phyloP scores from a whole-genome alignment of 495 filamentous ascomycete genomes.

The Pyronema omphalodes region DNA sequence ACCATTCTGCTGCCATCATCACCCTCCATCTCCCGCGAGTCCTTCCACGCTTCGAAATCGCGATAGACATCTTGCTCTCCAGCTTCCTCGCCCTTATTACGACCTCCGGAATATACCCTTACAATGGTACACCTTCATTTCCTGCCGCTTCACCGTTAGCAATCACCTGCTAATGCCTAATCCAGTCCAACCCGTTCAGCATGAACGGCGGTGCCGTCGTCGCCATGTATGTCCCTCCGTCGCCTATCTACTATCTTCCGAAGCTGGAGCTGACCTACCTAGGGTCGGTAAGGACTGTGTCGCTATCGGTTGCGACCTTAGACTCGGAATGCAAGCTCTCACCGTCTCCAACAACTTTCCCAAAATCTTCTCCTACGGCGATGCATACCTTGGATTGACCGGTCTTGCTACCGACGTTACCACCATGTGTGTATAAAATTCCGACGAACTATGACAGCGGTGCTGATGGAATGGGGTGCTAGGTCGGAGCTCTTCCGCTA shows the following conservation, averaged over 20 bases:
- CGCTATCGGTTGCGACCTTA: constrained; percentile 96
- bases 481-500: constrained; percentile 81
- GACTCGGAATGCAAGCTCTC: constrained; percentile 86
- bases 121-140: not conserved
- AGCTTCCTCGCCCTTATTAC: not conserved
- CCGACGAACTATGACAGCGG: not conserved
- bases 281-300: constrained; percentile 99
- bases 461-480: not conserved
- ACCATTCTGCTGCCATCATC: not conserved
- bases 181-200: constrained; percentile 21
- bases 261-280: not conserved
- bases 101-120: not conserved
- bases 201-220: constrained; percentile 24
- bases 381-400: constrained; percentile 90
- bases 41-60: not conserved
- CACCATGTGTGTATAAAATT: constrained; percentile 40
- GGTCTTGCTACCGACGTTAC: constrained; percentile 89
- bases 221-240: constrained; percentile 14
- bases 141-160: not conserved
- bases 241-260: not conserved
- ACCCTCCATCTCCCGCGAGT: not conserved
- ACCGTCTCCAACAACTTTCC: constrained; percentile 99
- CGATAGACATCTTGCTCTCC: not conserved
- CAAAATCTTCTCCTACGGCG: constrained; percentile 96
- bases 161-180: not conserved